Evolutionary conservation across 768 basidiomycete genomes (phyloP).

Genomic region (Cystobasidium onofrii): DNA sequence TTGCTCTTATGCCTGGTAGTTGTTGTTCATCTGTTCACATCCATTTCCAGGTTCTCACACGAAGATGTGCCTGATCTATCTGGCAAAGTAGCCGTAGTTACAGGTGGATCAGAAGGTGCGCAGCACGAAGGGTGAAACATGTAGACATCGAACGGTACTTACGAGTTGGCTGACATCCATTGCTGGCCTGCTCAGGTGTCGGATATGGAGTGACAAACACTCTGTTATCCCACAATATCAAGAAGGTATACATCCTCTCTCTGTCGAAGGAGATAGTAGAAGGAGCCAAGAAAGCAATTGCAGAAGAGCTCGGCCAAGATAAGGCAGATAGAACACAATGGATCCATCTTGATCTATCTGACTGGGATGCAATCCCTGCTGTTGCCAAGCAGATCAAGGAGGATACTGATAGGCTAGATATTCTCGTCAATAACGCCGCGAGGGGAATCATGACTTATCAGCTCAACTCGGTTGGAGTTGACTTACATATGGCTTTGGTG

Average conservation of each 20-base stretch:
- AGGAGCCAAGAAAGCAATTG: conserved; percentile 14
- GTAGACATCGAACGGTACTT: background rate
- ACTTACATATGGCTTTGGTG: conserved; percentile 24
- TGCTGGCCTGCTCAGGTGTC: background rate
- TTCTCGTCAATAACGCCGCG: conserved; percentile 32
- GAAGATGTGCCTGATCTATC: conserved; percentile 13
- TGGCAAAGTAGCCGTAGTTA: conserved; percentile 31
- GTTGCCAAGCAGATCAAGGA: conserved; percentile 32
- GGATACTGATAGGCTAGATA: conserved; percentile 30
- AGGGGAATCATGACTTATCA: conserved; percentile 35
- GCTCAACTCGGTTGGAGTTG: conserved; percentile 22
- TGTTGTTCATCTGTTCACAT: too few species aligned
- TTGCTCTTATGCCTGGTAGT: too few species aligned
- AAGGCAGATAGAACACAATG: conserved; percentile 27
- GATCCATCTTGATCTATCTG: conserved; percentile 18
- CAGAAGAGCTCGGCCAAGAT: conserved; percentile 29
- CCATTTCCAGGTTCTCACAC: conserved; percentile 17
- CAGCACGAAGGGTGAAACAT: too few species aligned
- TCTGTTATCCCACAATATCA: conserved; percentile 22
- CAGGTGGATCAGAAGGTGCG: conserved; percentile 30
- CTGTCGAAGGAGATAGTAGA: conserved; percentile 15
- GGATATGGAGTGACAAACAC: conserved; percentile 24
- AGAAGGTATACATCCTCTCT: conserved; percentile 31
- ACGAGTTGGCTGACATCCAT: too few species aligned
- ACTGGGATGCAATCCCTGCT: conserved; percentile 26